Conservation (phyloP, 108 stramenopile genomes). For the Skeletonema marinoi region DNA sequence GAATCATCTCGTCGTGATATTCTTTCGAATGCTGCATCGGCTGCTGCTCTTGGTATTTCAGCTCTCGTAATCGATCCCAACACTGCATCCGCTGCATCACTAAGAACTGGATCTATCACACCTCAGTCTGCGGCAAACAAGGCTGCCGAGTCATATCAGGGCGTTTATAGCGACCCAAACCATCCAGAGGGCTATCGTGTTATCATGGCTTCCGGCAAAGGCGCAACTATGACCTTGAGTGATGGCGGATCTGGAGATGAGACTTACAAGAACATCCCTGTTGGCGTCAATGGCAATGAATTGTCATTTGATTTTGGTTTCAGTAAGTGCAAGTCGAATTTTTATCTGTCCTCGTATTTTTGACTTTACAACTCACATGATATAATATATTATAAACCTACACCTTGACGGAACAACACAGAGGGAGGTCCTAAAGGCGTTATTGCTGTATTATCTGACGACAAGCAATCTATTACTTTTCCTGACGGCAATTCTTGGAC, state of each 20-base stretch:
- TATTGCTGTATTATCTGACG: constrained; percentile 12
- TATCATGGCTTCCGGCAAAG: constrained; percentile 4
- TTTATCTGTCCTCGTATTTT: neutral
- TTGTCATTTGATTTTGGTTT: constrained; percentile 25
- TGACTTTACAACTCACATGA: neutral
- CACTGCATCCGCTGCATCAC: constrained; percentile 5
- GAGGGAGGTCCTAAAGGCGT: constrained; percentile 18
- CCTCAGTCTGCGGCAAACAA: constrained; percentile 21
- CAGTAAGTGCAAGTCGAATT: neutral
- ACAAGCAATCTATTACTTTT: constrained; percentile 24
- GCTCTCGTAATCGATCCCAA: constrained; percentile 9
- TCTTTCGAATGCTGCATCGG: constrained; percentile 20
- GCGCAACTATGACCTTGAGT: constrained; percentile 22
- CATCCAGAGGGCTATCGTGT: constrained; percentile 29
- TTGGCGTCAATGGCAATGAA: constrained; percentile 7
- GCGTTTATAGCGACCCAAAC: constrained; percentile 30
- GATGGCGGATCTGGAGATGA: constrained; percentile 10
- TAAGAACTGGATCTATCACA: neutral
- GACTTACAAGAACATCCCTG: constrained; percentile 24
- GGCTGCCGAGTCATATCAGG: constrained; percentile 23
- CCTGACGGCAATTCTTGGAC: constrained; percentile 32
- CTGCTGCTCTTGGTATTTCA: constrained; percentile 16
- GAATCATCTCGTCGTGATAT: constrained; percentile 22
- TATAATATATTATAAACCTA: neutral
- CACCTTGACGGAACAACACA: constrained; percentile 8